These are phyloP conservation scores for Debaryomyces hansenii DNA, from an alignment of 805 yeast genomes.

Conservation along the genomic window DNA sequence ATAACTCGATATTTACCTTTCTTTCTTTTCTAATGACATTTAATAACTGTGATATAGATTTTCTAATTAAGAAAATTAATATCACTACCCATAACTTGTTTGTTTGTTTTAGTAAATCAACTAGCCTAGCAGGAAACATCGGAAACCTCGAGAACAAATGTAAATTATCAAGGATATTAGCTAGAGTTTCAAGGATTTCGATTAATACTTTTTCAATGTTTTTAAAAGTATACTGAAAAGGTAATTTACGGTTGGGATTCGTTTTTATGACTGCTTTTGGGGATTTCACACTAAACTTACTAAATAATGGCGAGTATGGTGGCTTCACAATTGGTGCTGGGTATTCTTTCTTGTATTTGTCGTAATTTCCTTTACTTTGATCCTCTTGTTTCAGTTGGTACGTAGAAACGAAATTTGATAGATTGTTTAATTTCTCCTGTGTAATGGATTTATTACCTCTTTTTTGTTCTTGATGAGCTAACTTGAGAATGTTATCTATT, in stretches of 20 bases:
- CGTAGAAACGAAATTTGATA: constrained; percentile 25
- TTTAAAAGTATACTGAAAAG: constrained; percentile 26
- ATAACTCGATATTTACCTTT: constrained; percentile 37
- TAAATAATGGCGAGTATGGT: constrained; percentile 32
- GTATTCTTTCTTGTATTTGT: neutral
- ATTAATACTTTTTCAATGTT: constrained; percentile 29
- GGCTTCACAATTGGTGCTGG: constrained; percentile 27
- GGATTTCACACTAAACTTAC: constrained; percentile 21
- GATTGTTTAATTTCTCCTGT: constrained; percentile 32
- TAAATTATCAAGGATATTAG: constrained; percentile 40
- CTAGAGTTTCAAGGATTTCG: constrained; percentile 33
- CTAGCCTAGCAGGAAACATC: constrained; percentile 38
- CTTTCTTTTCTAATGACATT: constrained; percentile 39
- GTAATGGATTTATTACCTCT: constrained; percentile 40
- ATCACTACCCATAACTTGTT: constrained; percentile 45
- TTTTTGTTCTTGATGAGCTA: constrained; percentile 38
- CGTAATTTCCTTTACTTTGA: constrained; percentile 4
- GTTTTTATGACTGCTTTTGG: constrained; percentile 3
- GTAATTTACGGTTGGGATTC: neutral
- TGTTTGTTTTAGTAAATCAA: constrained; percentile 37
- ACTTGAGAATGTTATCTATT: constrained; percentile 24
- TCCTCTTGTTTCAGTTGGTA: constrained; percentile 8
- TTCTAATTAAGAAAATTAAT: constrained; percentile 39
- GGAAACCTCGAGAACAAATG: constrained; percentile 43
- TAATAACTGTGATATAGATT: constrained; percentile 41